A percentile compares a stretch with the other conserved stretches of the same genome.
Conservation (phyloP, 176 grass and related monocot species). For the Miscanthus lutarioriparius region DNA sequence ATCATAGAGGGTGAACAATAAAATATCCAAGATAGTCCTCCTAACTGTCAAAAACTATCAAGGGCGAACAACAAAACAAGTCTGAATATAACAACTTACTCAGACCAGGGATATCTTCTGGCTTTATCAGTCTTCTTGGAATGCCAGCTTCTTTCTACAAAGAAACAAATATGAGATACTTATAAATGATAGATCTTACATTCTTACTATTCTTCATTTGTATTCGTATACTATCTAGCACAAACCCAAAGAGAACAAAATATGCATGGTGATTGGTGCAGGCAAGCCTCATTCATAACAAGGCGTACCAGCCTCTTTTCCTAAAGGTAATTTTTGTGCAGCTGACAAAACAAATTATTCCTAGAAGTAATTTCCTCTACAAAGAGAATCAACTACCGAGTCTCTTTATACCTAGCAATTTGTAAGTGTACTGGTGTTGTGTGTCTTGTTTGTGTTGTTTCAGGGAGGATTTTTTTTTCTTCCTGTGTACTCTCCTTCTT, state of each 20-base stretch:
- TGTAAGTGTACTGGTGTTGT: neutral
- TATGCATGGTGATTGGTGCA: neutral
- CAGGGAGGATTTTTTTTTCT: no score
- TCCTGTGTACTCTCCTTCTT: no score
- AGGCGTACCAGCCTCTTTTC: neutral
- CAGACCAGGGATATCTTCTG: slow-evolving; percentile 90
- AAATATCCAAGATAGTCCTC: neutral
- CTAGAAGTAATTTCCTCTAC: neutral
- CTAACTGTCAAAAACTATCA: neutral
- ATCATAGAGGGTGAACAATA: neutral
- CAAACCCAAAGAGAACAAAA: slow-evolving; percentile 24
- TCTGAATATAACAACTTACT: slow-evolving; percentile 68
- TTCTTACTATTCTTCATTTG: neutral
- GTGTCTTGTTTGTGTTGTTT: no score
- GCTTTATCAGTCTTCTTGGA: slow-evolving; percentile 81
- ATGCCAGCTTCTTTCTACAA: slow-evolving; percentile 95
- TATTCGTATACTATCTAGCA: neutral
- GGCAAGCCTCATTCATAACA: slow-evolving; percentile 7
- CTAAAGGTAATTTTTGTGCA: neutral
- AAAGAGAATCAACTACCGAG: neutral
- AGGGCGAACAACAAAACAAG: neutral
- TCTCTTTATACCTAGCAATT: neutral
- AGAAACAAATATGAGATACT: slow-evolving; percentile 6
- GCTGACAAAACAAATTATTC: slow-evolving; percentile 1
- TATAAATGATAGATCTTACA: slow-evolving; percentile 2